A percentile compares a stretch with the other conserved stretches of the same genome.
Evolutionary conservation across 2,329 filamentous ascomycete species (phyloP).

Genomic region (Neonectria hederae): DNA sequence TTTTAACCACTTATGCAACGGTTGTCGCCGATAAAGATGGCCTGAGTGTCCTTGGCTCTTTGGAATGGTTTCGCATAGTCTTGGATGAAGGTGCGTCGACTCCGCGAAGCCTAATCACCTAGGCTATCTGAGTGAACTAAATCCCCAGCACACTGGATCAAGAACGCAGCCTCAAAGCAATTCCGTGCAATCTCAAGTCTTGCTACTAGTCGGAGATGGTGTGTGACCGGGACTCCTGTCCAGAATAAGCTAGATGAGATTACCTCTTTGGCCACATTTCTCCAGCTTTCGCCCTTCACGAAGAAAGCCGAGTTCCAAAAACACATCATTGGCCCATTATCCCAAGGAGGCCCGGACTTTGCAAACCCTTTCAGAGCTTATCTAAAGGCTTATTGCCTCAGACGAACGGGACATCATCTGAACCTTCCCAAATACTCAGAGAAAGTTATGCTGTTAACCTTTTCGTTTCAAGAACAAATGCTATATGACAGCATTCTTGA

Average conservation of each 20-base stretch:
- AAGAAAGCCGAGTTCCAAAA: conserved; percentile 5
- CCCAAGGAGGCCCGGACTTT: conserved; percentile 10
- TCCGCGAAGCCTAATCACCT: too few species aligned
- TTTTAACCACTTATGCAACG: conserved; percentile 60
- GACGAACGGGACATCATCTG: conserved; percentile 13
- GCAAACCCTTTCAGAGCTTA: conserved; percentile 8
- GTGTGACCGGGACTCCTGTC: conserved; percentile 62
- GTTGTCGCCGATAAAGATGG: conserved; percentile 48
- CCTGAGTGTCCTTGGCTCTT: conserved; percentile 41
- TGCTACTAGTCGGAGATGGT: conserved; percentile 58
- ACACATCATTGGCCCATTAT: not conserved
- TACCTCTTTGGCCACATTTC: conserved; percentile 27
- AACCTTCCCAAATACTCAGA: not conserved
- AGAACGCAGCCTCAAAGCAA: conserved; percentile 55
- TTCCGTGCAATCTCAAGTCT: conserved; percentile 55
- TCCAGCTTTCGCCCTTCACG: conserved; percentile 12
- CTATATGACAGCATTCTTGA: not conserved
- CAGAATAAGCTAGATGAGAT: conserved; percentile 64
- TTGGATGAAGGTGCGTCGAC: conserved; percentile 42
- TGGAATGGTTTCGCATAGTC: conserved; percentile 54
- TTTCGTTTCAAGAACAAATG: not conserved
- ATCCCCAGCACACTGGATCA: conserved; percentile 55
- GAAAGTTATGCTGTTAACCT: not conserved
- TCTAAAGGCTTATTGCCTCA: conserved; percentile 13
- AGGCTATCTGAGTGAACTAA: too few species aligned